Conservation (phyloP, 306 rosid species). For the Castanea sativa region DNA sequence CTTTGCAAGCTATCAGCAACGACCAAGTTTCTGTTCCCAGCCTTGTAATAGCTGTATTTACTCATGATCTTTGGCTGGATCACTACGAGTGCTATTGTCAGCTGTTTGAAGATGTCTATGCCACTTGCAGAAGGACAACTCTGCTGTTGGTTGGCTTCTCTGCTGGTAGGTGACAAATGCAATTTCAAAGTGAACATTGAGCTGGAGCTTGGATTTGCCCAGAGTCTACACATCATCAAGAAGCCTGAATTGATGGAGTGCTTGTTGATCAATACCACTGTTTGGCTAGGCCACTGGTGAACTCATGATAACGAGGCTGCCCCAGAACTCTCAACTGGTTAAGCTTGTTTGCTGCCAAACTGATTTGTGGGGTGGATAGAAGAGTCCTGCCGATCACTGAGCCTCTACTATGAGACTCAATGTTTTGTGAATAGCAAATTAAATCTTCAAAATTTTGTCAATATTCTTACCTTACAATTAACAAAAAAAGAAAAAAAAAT, state of each 20-base stretch:
- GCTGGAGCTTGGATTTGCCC: conserved; percentile 7
- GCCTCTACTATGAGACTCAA: neutral
- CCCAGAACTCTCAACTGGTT: neutral
- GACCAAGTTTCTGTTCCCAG: conserved; percentile 11
- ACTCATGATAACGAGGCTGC: neutral
- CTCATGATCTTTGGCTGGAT: conserved; percentile 1
- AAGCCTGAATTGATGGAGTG: conserved; percentile 21
- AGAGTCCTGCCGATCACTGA: neutral
- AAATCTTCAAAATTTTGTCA: neutral
- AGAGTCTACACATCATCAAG: conserved; percentile 10
- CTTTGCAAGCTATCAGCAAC: neutral
- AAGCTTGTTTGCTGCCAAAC: neutral
- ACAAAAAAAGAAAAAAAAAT: too few relatives aligned
- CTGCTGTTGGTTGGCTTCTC: conserved; percentile 8
- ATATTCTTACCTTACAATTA: neutral
- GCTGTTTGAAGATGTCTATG: conserved; percentile 14
- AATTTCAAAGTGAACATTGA: conserved; percentile 13
- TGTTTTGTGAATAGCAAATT: neutral
- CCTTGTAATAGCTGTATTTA: conserved; percentile 13
- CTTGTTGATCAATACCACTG: neutral
- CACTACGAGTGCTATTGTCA: conserved; percentile 8
- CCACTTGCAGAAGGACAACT: neutral
- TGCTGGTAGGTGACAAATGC: conserved; percentile 10
- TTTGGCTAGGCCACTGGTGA: neutral
- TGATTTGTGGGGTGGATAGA: neutral